Evolutionary conservation across 495 filamentous ascomycete genomes (phyloP).

Genomic region (Tuber borchii): DNA sequence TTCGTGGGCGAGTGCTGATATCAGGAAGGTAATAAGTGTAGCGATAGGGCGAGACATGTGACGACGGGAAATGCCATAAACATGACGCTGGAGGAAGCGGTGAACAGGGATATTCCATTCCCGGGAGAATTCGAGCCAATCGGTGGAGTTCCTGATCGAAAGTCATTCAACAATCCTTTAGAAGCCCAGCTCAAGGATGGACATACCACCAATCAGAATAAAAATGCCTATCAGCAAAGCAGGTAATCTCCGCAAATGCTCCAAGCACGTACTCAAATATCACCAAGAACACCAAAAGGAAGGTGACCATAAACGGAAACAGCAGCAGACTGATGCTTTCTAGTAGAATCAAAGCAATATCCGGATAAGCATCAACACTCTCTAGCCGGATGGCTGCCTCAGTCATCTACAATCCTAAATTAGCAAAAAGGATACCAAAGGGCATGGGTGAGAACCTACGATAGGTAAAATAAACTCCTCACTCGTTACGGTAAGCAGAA

Average conservation of each 20-base stretch:
- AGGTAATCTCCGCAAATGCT: conserved; percentile 88
- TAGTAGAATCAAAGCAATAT: conserved; percentile 69
- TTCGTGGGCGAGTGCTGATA: conserved; percentile 83
- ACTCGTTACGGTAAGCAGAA: conserved; percentile 79
- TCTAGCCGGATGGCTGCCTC: conserved; percentile 67
- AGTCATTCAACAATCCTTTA: background rate
- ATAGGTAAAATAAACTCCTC: conserved; percentile 96
- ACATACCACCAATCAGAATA: conserved; percentile 87
- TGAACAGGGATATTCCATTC: conserved; percentile 99
- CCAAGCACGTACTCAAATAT: conserved; percentile 96
- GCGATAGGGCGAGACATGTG: conserved; percentile 71
- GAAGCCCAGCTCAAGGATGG: background rate
- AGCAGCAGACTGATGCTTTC: conserved; percentile 91
- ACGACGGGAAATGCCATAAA: conserved; percentile 72
- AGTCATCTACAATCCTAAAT: conserved; percentile 39
- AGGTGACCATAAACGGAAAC: conserved; percentile 95
- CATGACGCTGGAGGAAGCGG: conserved; percentile 89
- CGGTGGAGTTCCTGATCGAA: conserved; percentile 52
- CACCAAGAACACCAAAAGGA: conserved; percentile 89
- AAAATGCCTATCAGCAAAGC: conserved; percentile 91
- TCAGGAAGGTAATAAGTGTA: conserved; percentile 85
- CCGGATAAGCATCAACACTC: conserved; percentile 51
- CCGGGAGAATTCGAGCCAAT: conserved; percentile 92
- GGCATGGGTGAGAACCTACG: conserved; percentile 43
- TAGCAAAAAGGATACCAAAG: background rate